Conservation (phyloP, 192 early-diverging fungal genomes). For the Backusella liffmaniae region DNA sequence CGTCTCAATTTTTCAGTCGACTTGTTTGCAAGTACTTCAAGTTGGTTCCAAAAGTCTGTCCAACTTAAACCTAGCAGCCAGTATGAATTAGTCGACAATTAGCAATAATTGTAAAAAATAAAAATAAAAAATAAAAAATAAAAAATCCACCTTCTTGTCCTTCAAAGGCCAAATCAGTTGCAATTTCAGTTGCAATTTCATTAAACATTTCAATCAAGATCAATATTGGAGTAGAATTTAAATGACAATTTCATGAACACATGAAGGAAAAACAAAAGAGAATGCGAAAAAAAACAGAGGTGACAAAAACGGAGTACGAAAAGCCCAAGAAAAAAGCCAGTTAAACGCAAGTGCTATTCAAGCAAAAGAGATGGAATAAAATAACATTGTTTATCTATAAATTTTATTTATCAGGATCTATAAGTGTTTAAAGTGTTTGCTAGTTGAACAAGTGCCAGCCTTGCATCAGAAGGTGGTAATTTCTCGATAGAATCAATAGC, state of each 20-base stretch:
- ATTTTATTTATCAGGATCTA: conserved; percentile 1
- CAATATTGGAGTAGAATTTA: background rate
- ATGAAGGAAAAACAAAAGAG: background rate
- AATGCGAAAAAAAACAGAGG: background rate
- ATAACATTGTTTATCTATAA: no score
- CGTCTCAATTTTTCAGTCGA: background rate
- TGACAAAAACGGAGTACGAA: no score
- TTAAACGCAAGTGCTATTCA: no score
- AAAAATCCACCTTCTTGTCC: background rate
- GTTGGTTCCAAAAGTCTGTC: background rate
- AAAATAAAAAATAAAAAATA: background rate
- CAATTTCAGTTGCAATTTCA: background rate
- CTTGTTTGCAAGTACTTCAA: background rate
- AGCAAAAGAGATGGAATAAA: no score
- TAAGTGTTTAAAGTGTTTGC: conserved; percentile 74
- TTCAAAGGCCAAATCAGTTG: background rate
- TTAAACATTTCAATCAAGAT: background rate
- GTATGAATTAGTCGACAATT: background rate
- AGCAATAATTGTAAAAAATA: background rate
- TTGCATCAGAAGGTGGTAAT: conserved; percentile 74
- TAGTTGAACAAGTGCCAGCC: conserved; percentile 73
- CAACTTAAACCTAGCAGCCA: background rate
- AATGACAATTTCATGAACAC: background rate
- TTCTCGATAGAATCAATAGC: conserved; percentile 68
- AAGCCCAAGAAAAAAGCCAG: no score